Conservation (phyloP, 768 basidiomycete genomes). For the Asterophora parasitica region DNA sequence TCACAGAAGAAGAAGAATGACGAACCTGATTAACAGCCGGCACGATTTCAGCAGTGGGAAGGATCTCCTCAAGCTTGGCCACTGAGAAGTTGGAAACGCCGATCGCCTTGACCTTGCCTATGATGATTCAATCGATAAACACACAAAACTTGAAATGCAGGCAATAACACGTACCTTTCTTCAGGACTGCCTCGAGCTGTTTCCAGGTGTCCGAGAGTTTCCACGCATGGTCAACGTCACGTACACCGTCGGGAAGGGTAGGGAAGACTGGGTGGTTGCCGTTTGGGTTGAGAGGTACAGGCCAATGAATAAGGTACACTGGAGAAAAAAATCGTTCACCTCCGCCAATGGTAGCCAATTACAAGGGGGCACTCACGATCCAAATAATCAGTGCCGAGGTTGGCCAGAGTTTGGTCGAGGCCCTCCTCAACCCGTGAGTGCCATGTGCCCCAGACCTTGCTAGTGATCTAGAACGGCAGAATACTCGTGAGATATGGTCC, state of each 20-base stretch:
- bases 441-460: constrained; percentile 65
- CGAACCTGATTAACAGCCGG: constrained; percentile 71
- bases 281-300: constrained; percentile 65
- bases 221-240: constrained; percentile 67
- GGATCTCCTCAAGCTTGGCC: constrained; percentile 61
- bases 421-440: constrained; percentile 70
- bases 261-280: constrained; percentile 62
- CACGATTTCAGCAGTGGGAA: constrained; percentile 59
- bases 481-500: neutral
- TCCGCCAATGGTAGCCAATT: constrained; percentile 10
- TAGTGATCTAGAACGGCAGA: constrained; percentile 48
- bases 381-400: constrained; percentile 81
- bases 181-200: constrained; percentile 71
- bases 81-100: constrained; percentile 78
- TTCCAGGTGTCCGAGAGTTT: constrained; percentile 73
- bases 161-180: constrained; percentile 42
- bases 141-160: neutral
- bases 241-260: constrained; percentile 53
- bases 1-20: neutral
- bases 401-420: constrained; percentile 69
- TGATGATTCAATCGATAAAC: neutral
- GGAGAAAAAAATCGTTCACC: constrained; percentile 9
- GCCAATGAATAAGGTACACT: constrained; percentile 80
- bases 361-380: constrained; percentile 45
- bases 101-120: constrained; percentile 65